Conservation (phyloP, 306 rosid genomes). For the Dalbergia cultrata region DNA sequence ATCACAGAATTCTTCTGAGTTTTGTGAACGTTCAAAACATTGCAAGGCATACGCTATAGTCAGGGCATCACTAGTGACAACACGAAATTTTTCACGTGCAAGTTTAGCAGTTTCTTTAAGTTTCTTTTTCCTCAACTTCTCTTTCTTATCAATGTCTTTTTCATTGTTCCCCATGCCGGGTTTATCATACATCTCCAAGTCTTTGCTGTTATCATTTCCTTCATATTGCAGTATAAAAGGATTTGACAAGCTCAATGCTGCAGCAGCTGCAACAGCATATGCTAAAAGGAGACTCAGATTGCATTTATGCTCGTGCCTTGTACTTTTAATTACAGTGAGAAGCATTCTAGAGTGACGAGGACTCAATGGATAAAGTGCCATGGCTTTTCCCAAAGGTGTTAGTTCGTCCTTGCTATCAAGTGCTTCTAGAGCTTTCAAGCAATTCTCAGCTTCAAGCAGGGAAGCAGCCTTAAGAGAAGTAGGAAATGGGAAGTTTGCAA, state of each 20-base stretch:
- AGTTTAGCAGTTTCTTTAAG: slow-evolving; percentile 68
- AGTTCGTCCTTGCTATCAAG: slow-evolving; percentile 72
- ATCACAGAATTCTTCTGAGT: slow-evolving; percentile 67
- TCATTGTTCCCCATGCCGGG: slow-evolving; percentile 36
- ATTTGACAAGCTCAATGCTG: slow-evolving; percentile 88
- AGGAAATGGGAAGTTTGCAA: slow-evolving; percentile 88
- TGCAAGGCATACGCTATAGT: slow-evolving; percentile 81
- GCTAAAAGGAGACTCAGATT: slow-evolving; percentile 72
- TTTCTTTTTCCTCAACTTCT: slow-evolving; percentile 69
- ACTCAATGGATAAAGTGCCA: slow-evolving; percentile 91
- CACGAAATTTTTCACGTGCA: slow-evolving; percentile 70
- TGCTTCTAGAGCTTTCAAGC: slow-evolving; percentile 90
- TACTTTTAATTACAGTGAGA: slow-evolving; percentile 71
- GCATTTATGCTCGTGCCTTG: slow-evolving; percentile 59
- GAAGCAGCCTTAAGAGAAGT: slow-evolving; percentile 75
- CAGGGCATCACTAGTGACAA: slow-evolving; percentile 82
- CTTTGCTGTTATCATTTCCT: slow-evolving; percentile 58
- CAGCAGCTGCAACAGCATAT: slow-evolving; percentile 84
- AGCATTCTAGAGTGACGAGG: slow-evolving; percentile 98
- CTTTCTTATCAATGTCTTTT: slow-evolving; percentile 57
- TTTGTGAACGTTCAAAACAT: slow-evolving; percentile 72
- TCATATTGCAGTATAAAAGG: slow-evolving; percentile 79
- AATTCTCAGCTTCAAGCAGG: slow-evolving; percentile 79
- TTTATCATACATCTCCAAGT: slow-evolving; percentile 51
- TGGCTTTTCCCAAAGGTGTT: slow-evolving; percentile 80